phyloP scores from a whole-genome alignment of 495 filamentous ascomycete genomes.

The Hypoxylon trugodes region DNA sequence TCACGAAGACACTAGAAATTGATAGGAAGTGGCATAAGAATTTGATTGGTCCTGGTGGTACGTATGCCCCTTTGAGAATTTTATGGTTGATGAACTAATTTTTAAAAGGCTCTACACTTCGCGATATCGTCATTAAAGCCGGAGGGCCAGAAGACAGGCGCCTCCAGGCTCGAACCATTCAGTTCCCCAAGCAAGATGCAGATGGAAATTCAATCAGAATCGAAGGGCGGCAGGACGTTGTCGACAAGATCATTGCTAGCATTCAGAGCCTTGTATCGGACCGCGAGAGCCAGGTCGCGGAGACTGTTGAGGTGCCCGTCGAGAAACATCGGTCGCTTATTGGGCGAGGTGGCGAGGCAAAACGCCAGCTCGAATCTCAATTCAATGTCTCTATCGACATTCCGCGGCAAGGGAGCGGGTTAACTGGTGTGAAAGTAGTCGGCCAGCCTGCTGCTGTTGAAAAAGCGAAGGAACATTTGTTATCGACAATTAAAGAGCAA shows the following conservation, averaged over 20 bases:
- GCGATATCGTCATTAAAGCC: constrained; percentile 83
- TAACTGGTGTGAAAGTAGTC: constrained; percentile 83
- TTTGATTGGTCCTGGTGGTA: constrained; percentile 89
- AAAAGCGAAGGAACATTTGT: constrained; percentile 84
- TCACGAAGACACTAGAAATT: constrained; percentile 83
- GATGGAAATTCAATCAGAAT: constrained; percentile 87
- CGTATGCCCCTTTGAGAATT: constrained; percentile 41
- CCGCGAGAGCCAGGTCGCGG: constrained; percentile 78
- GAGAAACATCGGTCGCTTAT: constrained; percentile 92
- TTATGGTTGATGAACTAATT: constrained; percentile 46
- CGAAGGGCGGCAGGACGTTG: constrained; percentile 81
- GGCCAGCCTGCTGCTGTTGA: constrained; percentile 81
- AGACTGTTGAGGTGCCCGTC: constrained; percentile 78
- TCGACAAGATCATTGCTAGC: constrained; percentile 85
- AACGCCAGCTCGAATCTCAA: constrained; percentile 84
- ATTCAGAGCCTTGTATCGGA: constrained; percentile 82
- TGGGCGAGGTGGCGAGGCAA: constrained; percentile 86
- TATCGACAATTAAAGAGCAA: constrained; percentile 80
- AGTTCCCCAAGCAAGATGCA: constrained; percentile 82
- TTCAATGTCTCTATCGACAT: constrained; percentile 92
- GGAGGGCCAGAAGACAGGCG: constrained; percentile 87
- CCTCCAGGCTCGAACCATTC: constrained; percentile 82
- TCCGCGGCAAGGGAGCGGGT: constrained; percentile 73
- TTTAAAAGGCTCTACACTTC: constrained; percentile 79
- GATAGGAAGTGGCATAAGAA: constrained; percentile 91